Evolutionary conservation across 805 yeast genomes (phyloP).

Genomic region (Spathaspora girioi): DNA sequence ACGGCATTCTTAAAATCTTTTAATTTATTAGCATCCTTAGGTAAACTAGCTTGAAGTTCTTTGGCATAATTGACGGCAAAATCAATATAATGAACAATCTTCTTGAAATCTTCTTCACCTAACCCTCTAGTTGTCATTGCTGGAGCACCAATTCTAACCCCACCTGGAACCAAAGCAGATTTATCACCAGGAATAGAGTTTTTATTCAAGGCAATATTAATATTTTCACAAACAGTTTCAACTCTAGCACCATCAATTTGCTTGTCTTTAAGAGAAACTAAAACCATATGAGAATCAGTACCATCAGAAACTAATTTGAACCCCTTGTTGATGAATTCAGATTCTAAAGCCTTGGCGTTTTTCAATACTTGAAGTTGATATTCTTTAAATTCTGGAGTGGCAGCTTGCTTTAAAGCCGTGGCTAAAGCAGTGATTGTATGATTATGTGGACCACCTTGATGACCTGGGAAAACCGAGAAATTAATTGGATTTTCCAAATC

Average conservation of each 20-base stretch:
- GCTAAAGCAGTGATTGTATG: slow-evolving; percentile 96
- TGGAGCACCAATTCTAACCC: slow-evolving; percentile 95
- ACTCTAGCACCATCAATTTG: slow-evolving; percentile 94
- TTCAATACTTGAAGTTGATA: slow-evolving; percentile 81
- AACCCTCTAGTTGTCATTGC: slow-evolving; percentile 98
- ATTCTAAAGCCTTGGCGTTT: slow-evolving; percentile 77
- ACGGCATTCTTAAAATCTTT: slow-evolving; percentile 91
- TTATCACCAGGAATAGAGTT: slow-evolving; percentile 96
- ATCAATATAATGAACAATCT: slow-evolving; percentile 78
- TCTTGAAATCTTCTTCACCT: slow-evolving; percentile 68
- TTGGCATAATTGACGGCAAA: slow-evolving; percentile 75
- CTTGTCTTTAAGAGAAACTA: slow-evolving; percentile 75
- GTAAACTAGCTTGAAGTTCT: slow-evolving; percentile 72
- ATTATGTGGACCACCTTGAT: slow-evolving; percentile 99
- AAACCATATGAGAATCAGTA: slow-evolving; percentile 90
- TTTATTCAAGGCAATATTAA: slow-evolving; percentile 93
- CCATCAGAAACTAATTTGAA: slow-evolving; percentile 85
- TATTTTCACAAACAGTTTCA: slow-evolving; percentile 82
- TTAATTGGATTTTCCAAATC: slow-evolving; percentile 90
- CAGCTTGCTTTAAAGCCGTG: slow-evolving; percentile 90
- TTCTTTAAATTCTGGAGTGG: slow-evolving; percentile 79
- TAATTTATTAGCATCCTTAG: slow-evolving; percentile 89
- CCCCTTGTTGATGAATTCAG: slow-evolving; percentile 60
- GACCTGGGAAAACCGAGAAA: slow-evolving; percentile 98
- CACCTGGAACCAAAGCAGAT: slow-evolving; percentile 94